phyloP scores from a whole-genome alignment of 2,329 filamentous ascomycete genomes.

The Claviceps maximensis region DNA sequence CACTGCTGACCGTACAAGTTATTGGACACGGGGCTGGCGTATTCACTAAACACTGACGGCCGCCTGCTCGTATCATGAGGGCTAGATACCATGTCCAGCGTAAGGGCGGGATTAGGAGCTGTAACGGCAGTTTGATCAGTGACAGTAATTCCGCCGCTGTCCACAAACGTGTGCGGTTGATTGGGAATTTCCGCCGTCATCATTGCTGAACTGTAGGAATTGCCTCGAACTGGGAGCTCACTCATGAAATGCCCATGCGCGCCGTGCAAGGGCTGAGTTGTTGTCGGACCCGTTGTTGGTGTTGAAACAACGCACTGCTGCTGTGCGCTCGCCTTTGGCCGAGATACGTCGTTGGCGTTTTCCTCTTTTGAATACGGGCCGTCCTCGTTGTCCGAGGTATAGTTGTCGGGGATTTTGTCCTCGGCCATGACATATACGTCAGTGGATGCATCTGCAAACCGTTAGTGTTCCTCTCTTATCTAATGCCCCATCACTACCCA shows the following conservation, averaged over 20 bases:
- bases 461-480: slow-evolving; percentile 3
- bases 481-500: neutral
- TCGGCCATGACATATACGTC: slow-evolving; percentile 38
- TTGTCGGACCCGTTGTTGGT: slow-evolving; percentile 23
- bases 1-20: slow-evolving; percentile 30
- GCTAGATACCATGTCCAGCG: slow-evolving; percentile 32
- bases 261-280: slow-evolving; percentile 18
- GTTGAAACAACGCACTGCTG: slow-evolving; percentile 23
- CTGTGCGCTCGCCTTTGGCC: slow-evolving; percentile 17
- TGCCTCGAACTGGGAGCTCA: slow-evolving; percentile 31
- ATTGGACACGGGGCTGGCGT: slow-evolving; percentile 24
- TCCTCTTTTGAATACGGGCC: slow-evolving; percentile 26
- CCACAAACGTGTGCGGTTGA: slow-evolving; percentile 29
- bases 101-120: slow-evolving; percentile 20
- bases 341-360: slow-evolving; percentile 26
- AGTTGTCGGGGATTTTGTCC: slow-evolving; percentile 35
- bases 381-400: slow-evolving; percentile 34
- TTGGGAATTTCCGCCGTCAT: slow-evolving; percentile 27
- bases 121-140: slow-evolving; percentile 22
- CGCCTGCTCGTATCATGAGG: slow-evolving; percentile 33
- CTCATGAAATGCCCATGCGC: slow-evolving; percentile 24
- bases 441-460: slow-evolving; percentile 30
- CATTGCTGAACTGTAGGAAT: slow-evolving; percentile 27
- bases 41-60: slow-evolving; percentile 35
- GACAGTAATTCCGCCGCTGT: slow-evolving; percentile 22